phyloP scores from a whole-genome alignment of 306 rosid genomes.

The Abrus precatorius region DNA sequence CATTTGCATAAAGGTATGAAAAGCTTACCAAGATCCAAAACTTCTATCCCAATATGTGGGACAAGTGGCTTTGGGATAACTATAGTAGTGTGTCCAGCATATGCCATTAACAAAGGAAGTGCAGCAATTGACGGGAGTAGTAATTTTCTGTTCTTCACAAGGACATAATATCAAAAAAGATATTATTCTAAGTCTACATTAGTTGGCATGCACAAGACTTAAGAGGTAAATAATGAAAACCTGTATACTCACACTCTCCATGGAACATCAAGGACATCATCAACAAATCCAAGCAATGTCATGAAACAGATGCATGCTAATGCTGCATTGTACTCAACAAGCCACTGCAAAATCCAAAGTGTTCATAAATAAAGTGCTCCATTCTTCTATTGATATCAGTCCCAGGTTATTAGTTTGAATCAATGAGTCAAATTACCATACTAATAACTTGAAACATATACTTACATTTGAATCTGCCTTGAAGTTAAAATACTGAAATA shows the following conservation, averaged over 20 bases:
- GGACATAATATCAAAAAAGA: conserved; percentile 43
- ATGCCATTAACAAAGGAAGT: conserved; percentile 97
- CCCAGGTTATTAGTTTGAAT: neutral
- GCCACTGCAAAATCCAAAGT: conserved; percentile 82
- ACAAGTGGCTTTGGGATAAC: conserved; percentile 92
- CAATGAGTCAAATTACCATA: conserved; percentile 10
- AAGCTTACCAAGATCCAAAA: conserved; percentile 87
- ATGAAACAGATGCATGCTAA: conserved; percentile 92
- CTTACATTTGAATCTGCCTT: conserved; percentile 87
- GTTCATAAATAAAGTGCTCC: conserved; percentile 31
- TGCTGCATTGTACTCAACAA: conserved; percentile 97
- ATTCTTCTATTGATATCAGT: conserved; percentile 22
- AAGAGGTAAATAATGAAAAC: conserved; percentile 35
- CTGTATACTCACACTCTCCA: conserved; percentile 95
- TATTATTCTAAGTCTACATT: conserved; percentile 27
- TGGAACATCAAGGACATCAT: conserved; percentile 96
- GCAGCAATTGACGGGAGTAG: conserved; percentile 92
- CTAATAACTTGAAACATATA: conserved; percentile 17
- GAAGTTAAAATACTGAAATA: conserved; percentile 93
- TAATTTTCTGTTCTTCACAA: conserved; percentile 81
- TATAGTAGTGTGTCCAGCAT: conserved; percentile 98
- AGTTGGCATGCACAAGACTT: conserved; percentile 36
- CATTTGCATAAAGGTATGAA: conserved; percentile 41
- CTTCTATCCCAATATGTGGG: conserved; percentile 72
- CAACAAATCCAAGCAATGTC: conserved; percentile 96